Percentiles rank a stretch among this genome's conserved stretches.
These are phyloP conservation scores for Aspergillus clavatus DNA, from an alignment of 2,329 filamentous ascomycete species.

Conservation along the genomic window DNA sequence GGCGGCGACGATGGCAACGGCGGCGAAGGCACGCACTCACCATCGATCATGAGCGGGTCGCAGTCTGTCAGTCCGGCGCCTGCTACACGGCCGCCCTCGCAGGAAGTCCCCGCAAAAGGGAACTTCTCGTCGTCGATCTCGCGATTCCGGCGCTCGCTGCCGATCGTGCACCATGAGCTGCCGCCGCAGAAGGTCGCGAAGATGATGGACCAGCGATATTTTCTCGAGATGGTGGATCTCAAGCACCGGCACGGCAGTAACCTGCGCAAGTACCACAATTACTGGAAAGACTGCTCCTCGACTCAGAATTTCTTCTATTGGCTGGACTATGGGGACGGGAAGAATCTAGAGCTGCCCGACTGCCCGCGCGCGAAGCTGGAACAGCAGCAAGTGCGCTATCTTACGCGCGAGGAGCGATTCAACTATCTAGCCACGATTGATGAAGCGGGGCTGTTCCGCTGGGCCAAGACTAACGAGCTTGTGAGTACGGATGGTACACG, in stretches of 20 bases:
- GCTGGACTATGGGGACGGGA: slow-evolving; percentile 78
- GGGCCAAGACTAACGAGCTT: slow-evolving; percentile 74
- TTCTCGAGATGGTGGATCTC: slow-evolving; percentile 76
- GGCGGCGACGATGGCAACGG: slow-evolving; percentile 58
- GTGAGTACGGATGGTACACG: slow-evolving; percentile 67
- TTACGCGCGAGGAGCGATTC: slow-evolving; percentile 74
- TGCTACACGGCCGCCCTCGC: background rate
- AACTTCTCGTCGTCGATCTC: slow-evolving; percentile 25
- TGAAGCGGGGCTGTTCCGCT: slow-evolving; percentile 68
- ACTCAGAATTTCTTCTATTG: slow-evolving; percentile 92
- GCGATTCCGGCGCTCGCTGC: background rate
- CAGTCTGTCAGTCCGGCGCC: background rate
- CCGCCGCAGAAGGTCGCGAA: slow-evolving; percentile 62
- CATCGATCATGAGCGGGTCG: no score
- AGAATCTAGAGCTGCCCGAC: slow-evolving; percentile 61
- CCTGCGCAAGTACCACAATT: slow-evolving; percentile 71
- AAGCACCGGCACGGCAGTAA: slow-evolving; percentile 88
- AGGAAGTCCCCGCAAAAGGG: background rate
- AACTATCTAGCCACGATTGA: slow-evolving; percentile 78
- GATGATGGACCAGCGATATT: slow-evolving; percentile 82
- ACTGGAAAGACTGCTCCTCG: slow-evolving; percentile 74
- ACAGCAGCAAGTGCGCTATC: slow-evolving; percentile 73
- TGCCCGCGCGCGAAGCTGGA: slow-evolving; percentile 73
- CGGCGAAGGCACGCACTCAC: slow-evolving; percentile 27
- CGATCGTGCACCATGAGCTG: slow-evolving; percentile 40